Percentiles rank a stretch among this genome's conserved stretches.
These are phyloP conservation scores for Cladosporium sphaerospermum DNA, from an alignment of 2,329 filamentous ascomycete genomes.

Conservation along the genomic window DNA sequence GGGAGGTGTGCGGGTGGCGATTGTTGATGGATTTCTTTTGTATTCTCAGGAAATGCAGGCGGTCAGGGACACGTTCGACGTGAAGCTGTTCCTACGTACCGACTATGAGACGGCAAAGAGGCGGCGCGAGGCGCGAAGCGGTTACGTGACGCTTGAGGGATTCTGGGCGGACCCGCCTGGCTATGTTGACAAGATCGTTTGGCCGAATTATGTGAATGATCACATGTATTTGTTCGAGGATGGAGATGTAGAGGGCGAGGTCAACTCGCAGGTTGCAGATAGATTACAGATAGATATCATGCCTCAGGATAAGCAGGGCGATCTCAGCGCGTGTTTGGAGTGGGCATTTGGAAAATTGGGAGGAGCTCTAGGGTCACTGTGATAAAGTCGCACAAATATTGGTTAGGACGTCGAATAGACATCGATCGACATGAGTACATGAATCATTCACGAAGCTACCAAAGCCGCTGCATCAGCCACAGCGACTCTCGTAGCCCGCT, in stretches of 20 bases:
- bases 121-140: slow-evolving; percentile 61
- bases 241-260: slow-evolving; percentile 56
- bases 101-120: slow-evolving; percentile 57
- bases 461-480: slow-evolving; percentile 56
- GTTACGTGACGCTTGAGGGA: slow-evolving; percentile 73
- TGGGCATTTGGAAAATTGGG: slow-evolving; percentile 31
- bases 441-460: slow-evolving; percentile 11
- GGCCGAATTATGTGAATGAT: slow-evolving; percentile 83
- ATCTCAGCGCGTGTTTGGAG: slow-evolving; percentile 32
- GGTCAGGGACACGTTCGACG: slow-evolving; percentile 58
- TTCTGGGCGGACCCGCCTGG: slow-evolving; percentile 95
- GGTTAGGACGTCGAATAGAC: background rate
- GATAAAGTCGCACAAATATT: background rate
- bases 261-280: slow-evolving; percentile 40
- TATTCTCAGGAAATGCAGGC: slow-evolving; percentile 55
- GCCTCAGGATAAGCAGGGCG: slow-evolving; percentile 22
- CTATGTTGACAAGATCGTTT: slow-evolving; percentile 90
- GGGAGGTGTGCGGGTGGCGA: slow-evolving; percentile 47
- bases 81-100: slow-evolving; percentile 72
- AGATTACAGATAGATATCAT: slow-evolving; percentile 26
- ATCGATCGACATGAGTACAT: background rate
- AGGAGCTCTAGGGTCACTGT: background rate
- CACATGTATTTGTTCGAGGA: slow-evolving; percentile 74
- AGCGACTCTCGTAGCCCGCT: slow-evolving; percentile 75
- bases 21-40: slow-evolving; percentile 86